Conservation (phyloP, 2,329 filamentous ascomycete species). For the Colletotrichum simmondsii region DNA sequence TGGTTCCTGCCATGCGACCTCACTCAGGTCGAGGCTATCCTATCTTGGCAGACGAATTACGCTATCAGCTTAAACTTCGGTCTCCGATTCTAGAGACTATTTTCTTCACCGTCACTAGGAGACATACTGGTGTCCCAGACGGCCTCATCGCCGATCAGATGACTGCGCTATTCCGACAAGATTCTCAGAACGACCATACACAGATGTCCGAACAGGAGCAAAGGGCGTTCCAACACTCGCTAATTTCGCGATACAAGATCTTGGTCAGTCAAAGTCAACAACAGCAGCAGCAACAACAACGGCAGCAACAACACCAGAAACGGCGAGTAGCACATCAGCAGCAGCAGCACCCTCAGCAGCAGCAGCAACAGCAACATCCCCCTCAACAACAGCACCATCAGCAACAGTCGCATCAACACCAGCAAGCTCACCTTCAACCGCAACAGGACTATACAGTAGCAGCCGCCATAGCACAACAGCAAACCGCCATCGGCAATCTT, state of each 20-base stretch:
- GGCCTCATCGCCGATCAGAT: slow-evolving; percentile 45
- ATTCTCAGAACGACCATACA: slow-evolving; percentile 35
- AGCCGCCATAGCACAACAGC: neutral
- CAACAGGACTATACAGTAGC: neutral
- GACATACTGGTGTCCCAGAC: slow-evolving; percentile 55
- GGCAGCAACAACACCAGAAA: neutral
- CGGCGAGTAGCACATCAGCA: neutral
- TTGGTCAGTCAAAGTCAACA: neutral
- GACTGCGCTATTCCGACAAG: slow-evolving; percentile 38
- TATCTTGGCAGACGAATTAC: slow-evolving; percentile 67
- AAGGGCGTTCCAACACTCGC: neutral
- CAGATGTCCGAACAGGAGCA: slow-evolving; percentile 16
- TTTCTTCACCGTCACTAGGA: slow-evolving; percentile 62
- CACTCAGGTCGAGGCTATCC: slow-evolving; percentile 54
- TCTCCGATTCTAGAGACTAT: slow-evolving; percentile 65
- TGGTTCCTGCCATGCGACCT: slow-evolving; percentile 47
- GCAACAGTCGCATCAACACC: neutral
- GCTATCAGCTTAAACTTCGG: slow-evolving; percentile 54
- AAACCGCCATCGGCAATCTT: neutral
- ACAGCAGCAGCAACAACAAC: neutral
- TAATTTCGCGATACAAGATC: slow-evolving; percentile 21
- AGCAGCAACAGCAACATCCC: neutral
- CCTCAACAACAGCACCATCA: neutral
- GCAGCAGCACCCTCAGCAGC: neutral
- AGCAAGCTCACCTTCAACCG: neutral